Evolutionary conservation across 257 asterid genomes (phyloP), one percentile per base, ranked within the genome.

Genomic region (Ligustrum vulgare): DNA sequence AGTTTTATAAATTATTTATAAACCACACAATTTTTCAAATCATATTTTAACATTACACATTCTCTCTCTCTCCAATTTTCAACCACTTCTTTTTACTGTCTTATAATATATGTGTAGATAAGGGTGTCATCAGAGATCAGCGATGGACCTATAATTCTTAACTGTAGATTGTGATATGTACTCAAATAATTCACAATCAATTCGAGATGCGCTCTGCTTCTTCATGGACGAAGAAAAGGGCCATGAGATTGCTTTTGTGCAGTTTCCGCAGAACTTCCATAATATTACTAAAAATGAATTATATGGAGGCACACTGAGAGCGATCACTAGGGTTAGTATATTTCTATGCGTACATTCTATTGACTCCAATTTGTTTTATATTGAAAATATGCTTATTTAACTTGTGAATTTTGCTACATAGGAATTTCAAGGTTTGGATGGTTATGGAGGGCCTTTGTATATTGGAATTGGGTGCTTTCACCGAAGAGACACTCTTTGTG

Each of bases 91-190:
- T n/a, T 34, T 33, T 43, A 33, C 10, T 7, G 34, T 65, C 16
- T 35, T 77, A 41, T 71, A 32, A 33, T 54, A 77, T 69, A 69
- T 25, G 4, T 87, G 90, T 90, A 91, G 96, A 84, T 93, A 80
- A 89, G 98, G 79, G 92, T 93, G 73, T 93, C 98, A 2, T 86
- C 93, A 0, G 87, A 84, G 82, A 93, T 93, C 80, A 91, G 96
- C 86, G 87, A 90, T 60, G 97, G 82, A 23, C 90, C 89, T 7
- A 70, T 93, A 51, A 88, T 93, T 75, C 86, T 93, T n/a, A 11
- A 93, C 85, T 74, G 90, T 93, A 4, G 98, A 93, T 63, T 93
- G 97, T 79, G 98, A 93, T 78, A 93, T 93, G 98, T 90, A 90
- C 84, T 90, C 98, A 2, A 93, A 90, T 60, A 76, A 80, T 64